Conservation (phyloP, 257 asterid genomes). For the Thymus mandschuricus region DNA sequence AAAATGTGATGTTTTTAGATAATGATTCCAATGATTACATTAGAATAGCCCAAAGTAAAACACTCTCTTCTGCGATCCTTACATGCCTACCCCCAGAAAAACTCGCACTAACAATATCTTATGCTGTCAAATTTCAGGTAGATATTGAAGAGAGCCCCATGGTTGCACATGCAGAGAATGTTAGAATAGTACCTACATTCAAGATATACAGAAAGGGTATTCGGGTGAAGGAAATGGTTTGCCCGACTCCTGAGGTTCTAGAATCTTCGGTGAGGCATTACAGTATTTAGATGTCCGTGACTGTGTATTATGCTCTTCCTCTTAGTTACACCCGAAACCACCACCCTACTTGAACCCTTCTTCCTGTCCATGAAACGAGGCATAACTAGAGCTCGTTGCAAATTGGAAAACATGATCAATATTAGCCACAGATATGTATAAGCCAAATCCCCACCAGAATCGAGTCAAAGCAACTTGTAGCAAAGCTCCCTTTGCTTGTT, state of each 20-base stretch:
- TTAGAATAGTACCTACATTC: constrained; percentile 74
- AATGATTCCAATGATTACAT: no score
- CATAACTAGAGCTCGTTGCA: constrained; percentile 40
- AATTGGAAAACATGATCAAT: constrained; percentile 38
- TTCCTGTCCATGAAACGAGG: constrained; percentile 21
- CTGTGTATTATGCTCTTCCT: constrained; percentile 18
- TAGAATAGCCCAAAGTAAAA: background rate
- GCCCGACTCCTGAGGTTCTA: constrained; percentile 76
- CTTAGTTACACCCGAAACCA: constrained; percentile 29
- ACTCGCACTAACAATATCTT: background rate
- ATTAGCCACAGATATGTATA: constrained; percentile 35
- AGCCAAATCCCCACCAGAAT: constrained; percentile 38
- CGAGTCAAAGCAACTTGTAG: constrained; percentile 29
- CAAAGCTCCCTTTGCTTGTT: constrained; percentile 44
- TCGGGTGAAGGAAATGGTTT: constrained; percentile 80
- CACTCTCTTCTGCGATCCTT: background rate
- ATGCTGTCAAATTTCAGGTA: constrained; percentile 51
- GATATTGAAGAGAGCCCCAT: constrained; percentile 66
- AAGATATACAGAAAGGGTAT: constrained; percentile 75
- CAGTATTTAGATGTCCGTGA: constrained; percentile 44
- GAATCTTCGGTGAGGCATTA: constrained; percentile 88
- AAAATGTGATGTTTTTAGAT: no score
- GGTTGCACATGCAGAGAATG: constrained; percentile 68
- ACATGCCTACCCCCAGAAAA: background rate
- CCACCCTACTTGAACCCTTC: constrained; percentile 27